phyloP scores from a whole-genome alignment of 1,284 basidiomycete species.

The Ustilago tritici region DNA sequence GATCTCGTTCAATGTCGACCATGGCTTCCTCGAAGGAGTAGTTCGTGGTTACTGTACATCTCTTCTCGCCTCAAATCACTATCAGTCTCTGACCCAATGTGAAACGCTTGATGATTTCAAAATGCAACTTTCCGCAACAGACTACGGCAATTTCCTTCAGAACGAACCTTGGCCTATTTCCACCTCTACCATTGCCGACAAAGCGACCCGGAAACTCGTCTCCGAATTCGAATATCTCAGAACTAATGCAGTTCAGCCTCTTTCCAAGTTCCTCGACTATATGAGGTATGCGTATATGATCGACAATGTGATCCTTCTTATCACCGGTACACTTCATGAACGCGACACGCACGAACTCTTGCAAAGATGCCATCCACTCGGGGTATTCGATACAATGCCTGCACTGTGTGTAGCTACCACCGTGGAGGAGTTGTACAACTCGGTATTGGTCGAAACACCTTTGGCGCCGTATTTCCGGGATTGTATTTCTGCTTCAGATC shows the following conservation, averaged over 20 bases:
- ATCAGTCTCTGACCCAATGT: constrained; percentile 95
- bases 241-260: constrained; percentile 88
- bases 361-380: constrained; percentile 95
- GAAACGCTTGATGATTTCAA: constrained; percentile 86
- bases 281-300: constrained; percentile 99
- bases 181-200: constrained; percentile 93
- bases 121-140: constrained; percentile 87
- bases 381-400: constrained; percentile 98
- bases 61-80: constrained; percentile 87
- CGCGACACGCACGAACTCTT: constrained; percentile 96
- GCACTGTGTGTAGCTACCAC: constrained; percentile 98
- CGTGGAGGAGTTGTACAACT: constrained; percentile 98
- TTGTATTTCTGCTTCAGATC: constrained; percentile 91
- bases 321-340: constrained; percentile 96
- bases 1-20: constrained; percentile 66
- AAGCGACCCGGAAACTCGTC: constrained; percentile 92
- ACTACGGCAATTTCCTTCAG: constrained; percentile 98
- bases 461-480: constrained; percentile 97
- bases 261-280: constrained; percentile 95
- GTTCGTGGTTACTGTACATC: constrained; percentile 94
- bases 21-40: constrained; percentile 77
- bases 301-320: constrained; percentile 97
- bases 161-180: constrained; percentile 96
- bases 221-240: constrained; percentile 96
- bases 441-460: constrained; percentile 96